Evolutionary conservation across 768 basidiomycete species (phyloP).

Genomic region (Boletus speciosus): DNA sequence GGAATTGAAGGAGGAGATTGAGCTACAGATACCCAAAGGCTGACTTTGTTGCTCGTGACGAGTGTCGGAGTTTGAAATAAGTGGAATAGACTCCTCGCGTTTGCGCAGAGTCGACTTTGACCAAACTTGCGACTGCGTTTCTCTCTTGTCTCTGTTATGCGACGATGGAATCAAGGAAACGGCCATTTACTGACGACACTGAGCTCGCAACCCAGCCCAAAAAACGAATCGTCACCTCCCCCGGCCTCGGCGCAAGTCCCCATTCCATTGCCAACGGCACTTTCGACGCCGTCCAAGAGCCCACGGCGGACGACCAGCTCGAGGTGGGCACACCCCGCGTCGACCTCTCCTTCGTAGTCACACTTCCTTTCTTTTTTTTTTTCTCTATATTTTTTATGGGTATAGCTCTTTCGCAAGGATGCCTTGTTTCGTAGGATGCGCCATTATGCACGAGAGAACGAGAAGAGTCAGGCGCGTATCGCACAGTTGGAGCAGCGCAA

Average conservation of each 20-base stretch:
- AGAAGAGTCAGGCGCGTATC: slow-evolving; percentile 58
- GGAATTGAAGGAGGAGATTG: slow-evolving; percentile 33
- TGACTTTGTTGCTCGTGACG: neutral
- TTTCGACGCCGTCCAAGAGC: slow-evolving; percentile 37
- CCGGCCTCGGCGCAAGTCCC: slow-evolving; percentile 48
- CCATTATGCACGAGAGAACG: slow-evolving; percentile 74
- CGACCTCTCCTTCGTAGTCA: slow-evolving; percentile 22
- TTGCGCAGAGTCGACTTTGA: slow-evolving; percentile 8
- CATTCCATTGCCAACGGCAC: slow-evolving; percentile 39
- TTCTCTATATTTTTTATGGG: slow-evolving; percentile 2
- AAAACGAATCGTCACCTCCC: slow-evolving; percentile 49
- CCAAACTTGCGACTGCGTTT: slow-evolving; percentile 2
- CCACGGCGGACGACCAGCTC: slow-evolving; percentile 52
- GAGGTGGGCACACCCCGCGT: slow-evolving; percentile 48
- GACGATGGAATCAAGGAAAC: slow-evolving; percentile 58
- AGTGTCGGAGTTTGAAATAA: slow-evolving; percentile 30
- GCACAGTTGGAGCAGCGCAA: slow-evolving; percentile 64
- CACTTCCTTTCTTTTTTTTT: slow-evolving; percentile 12
- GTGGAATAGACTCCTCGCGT: slow-evolving; percentile 8
- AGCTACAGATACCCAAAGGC: neutral
- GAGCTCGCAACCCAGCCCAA: slow-evolving; percentile 45
- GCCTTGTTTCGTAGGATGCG: slow-evolving; percentile 83
- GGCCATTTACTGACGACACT: slow-evolving; percentile 50
- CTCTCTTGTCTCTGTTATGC: slow-evolving; percentile 14
- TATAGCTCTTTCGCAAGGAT: slow-evolving; percentile 79